Evolutionary conservation across 2,329 filamentous ascomycete species (phyloP), one percentile per base, ranked within the genome.

Genomic region (Alternaria gaisen): DNA sequence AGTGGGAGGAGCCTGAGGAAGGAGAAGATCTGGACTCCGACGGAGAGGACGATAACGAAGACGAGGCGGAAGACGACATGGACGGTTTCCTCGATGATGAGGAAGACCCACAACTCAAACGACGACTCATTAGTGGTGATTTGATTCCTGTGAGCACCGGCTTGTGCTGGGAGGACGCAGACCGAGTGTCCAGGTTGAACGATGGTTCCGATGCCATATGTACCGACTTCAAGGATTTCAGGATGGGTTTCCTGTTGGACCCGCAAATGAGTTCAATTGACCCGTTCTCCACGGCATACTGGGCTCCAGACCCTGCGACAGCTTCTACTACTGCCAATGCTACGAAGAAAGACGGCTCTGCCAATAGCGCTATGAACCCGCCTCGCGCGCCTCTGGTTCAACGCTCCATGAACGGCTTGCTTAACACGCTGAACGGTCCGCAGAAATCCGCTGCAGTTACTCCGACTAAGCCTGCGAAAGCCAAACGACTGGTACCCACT

Each of bases 61-160:
- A 91, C 51, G 85, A 92, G 11, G 90, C 88, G n/a, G 91, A 92
- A 16, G 91, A 92, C 64, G 93, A 96, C 61, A 91, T 97, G 89
- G 92, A 93, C 4, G 94, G 89, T 18, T 97, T 97, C 72, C 83
- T 97, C 2, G 94, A 97, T 68, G 92, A 92, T 6, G 92, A 96
- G 54, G 92, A 95, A 78, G 72, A 86, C 81, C 61, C 80, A 79
- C 74, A 82, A 79, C 65, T 83, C 77, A 85, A 86, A 82, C 81
- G 86, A 75, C 78, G 89, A 80, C 77, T 85, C 7, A 81, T 86
- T 70, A 86, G 82, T 32, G 88, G 89, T 30, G 88, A 92, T 66
- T 84, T 96, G 71, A 87, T 94, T 72, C 92, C 93, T 0, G 83
- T 91, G 42, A 91, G 86, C 73, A 92, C 89, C 4, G 95, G 94